Percentiles rank a stretch among this genome's conserved stretches.
These are phyloP conservation scores for Atkinsonella hypoxylon DNA, from an alignment of 2,329 filamentous ascomycete genomes.

Conservation along the genomic window DNA sequence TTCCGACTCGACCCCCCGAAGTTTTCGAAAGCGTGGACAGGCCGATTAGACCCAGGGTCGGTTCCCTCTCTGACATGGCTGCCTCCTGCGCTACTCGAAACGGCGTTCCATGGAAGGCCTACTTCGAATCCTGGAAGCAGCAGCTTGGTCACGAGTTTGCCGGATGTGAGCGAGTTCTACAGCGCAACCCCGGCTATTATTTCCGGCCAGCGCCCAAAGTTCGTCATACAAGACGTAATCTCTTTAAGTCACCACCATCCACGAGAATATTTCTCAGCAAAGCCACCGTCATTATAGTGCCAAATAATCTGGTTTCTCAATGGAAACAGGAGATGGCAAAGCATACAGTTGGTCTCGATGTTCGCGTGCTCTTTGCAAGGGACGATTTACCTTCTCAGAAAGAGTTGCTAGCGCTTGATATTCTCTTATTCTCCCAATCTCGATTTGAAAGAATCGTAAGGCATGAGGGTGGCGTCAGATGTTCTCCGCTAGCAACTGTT, in stretches of 20 bases:
- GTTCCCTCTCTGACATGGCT: slow-evolving; percentile 62
- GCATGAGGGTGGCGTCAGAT: slow-evolving; percentile 19
- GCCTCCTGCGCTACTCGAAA: slow-evolving; percentile 55
- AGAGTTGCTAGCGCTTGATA: slow-evolving; percentile 54
- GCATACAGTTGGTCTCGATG: slow-evolving; percentile 55
- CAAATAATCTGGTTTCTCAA: slow-evolving; percentile 71
- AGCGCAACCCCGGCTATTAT: slow-evolving; percentile 48
- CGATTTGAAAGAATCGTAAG: slow-evolving; percentile 53
- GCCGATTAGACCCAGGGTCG: slow-evolving; percentile 34
- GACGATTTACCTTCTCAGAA: slow-evolving; percentile 43
- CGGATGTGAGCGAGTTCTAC: slow-evolving; percentile 43
- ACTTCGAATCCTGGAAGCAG: slow-evolving; percentile 41
- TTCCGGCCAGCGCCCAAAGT: slow-evolving; percentile 34
- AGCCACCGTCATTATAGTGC: slow-evolving; percentile 67
- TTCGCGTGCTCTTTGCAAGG: slow-evolving; percentile 49
- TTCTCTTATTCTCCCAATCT: slow-evolving; percentile 64
- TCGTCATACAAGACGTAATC: slow-evolving; percentile 12
- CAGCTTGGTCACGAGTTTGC: slow-evolving; percentile 36
- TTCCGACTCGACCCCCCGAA: slow-evolving; percentile 54
- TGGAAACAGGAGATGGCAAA: slow-evolving; percentile 73
- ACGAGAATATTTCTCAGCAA: slow-evolving; percentile 51
- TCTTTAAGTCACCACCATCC: slow-evolving; percentile 16
- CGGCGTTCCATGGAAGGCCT: slow-evolving; percentile 57
- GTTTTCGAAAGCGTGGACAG: slow-evolving; percentile 35
- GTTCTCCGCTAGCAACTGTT: slow-evolving; percentile 54